Evolutionary conservation across 768 basidiomycete species (phyloP), one percentile per base, ranked within the genome.

Genomic region (Russula abietina): DNA sequence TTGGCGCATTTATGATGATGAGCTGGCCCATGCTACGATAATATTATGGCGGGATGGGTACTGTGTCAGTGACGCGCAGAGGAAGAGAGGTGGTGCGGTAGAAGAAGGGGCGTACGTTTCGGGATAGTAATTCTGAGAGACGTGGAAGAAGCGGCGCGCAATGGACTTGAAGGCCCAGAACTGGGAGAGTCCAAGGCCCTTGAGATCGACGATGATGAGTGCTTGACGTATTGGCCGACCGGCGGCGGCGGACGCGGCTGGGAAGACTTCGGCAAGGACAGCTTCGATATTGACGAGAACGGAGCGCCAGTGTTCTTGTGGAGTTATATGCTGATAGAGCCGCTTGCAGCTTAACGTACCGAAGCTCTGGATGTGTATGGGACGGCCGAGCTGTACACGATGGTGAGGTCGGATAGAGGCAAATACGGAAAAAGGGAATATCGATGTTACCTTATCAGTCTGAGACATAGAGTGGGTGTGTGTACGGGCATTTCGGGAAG

Each of bases 101-200:
- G 55, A 53, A 36, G 36, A 12, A 4, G 50, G 30, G n/a, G 70
- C 81, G 57, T 70, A 89, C 87, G 85, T 85, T 70, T 91, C 88
- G 1, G 88, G 88, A 65, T 80, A 90, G 72, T 87, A 90, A 67
- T 88, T 86, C 72, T 90, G 88, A 2, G 87, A 89, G 59, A 90
- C 77, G 67, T 89, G 87, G 71, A 90, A 87, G 8, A 84, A 82
- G 55, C 72, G 75, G 54, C 82, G 77, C 26, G 79, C 80, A n/a
- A 89, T 75, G 49, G 78, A 74, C 70, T 85, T 88, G 76, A 88
- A 83, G 68, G 88, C 83, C 88, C 88, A 91, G 69, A 89, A 91
- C 67, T 88, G 83, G 43, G 77, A 73, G 51, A 89, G 71, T 16
- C 86, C 80, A 71, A 90, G 88, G 11, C 81, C 87, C 70, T 85